These are phyloP conservation scores for Postia placenta DNA, from an alignment of 768 basidiomycete species.

Conservation along the genomic window DNA sequence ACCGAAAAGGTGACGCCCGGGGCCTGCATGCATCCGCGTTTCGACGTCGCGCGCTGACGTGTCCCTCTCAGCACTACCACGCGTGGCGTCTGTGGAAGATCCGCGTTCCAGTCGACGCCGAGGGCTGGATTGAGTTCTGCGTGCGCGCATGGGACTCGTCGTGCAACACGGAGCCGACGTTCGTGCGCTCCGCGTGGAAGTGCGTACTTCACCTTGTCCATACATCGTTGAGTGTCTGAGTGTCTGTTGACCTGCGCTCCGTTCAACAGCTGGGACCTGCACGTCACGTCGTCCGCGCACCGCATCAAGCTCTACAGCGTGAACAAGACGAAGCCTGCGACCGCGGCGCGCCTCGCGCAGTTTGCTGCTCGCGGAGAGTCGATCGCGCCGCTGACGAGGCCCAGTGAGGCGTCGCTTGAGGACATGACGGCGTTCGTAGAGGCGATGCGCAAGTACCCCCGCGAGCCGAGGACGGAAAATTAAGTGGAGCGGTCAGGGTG, in stretches of 20 bases:
- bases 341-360: conserved; percentile 35
- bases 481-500: too few relatives aligned
- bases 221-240: background rate
- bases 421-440: conserved; percentile 17
- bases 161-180: conserved; percentile 51
- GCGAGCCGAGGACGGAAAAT: conserved; percentile 12
- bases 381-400: conserved; percentile 36
- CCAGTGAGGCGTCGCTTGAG: conserved; percentile 27
- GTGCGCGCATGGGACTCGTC: conserved; percentile 54
- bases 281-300: conserved; percentile 48
- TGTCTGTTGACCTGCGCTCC: too few relatives aligned
- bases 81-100: conserved; percentile 52
- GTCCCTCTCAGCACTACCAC: conserved; percentile 37
- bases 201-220: too few relatives aligned
- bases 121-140: conserved; percentile 53
- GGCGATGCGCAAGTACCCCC: conserved; percentile 13
- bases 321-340: conserved; percentile 36
- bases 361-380: conserved; percentile 32
- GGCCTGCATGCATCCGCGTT: too few relatives aligned
- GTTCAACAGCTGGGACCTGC: conserved; percentile 46
- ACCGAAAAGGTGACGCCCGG: conserved; percentile 37
- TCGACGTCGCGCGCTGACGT: background rate
- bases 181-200: conserved; percentile 52
- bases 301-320: conserved; percentile 52
- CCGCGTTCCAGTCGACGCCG: conserved; percentile 44